Conservation (phyloP, 345 rosid species). For the Aegle marmelos region DNA sequence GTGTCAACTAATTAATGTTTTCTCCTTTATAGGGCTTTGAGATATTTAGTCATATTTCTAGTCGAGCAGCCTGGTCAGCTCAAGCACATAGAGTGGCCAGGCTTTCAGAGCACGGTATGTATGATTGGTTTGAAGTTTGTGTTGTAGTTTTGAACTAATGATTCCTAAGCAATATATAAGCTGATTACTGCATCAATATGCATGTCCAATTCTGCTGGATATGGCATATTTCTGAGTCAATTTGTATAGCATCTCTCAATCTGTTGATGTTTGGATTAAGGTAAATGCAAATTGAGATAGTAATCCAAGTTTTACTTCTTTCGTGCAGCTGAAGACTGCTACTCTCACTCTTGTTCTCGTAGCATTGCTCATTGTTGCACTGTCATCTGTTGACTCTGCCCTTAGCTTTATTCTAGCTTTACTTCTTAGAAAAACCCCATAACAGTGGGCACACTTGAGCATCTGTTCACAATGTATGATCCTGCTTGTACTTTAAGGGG, state of each 20-base stretch:
- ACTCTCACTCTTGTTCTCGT: constrained; percentile 65
- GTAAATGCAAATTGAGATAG: neutral
- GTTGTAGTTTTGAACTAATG: neutral
- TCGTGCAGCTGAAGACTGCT: constrained; percentile 75
- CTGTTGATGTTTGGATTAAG: neutral
- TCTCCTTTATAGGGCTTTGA: constrained; percentile 44
- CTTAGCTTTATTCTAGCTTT: constrained; percentile 57
- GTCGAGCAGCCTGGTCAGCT: constrained; percentile 80
- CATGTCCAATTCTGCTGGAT: neutral
- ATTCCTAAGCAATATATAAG: neutral
- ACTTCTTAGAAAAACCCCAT: constrained; percentile 53
- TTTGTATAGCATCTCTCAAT: neutral
- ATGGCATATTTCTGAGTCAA: neutral
- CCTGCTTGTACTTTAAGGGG: neutral
- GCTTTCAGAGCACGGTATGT: constrained; percentile 67
- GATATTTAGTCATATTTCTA: constrained; percentile 47
- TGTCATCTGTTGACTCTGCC: constrained; percentile 63
- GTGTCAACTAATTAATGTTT: neutral
- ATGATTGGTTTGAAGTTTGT: neutral
- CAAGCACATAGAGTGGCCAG: constrained; percentile 83
- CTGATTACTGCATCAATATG: neutral
- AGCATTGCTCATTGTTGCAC: constrained; percentile 63
- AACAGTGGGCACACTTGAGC: neutral
- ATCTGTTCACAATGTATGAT: neutral
- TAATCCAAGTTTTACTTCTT: constrained; percentile 4